Base-by-base conservation (phyloP, 345 rosid species). In the Cardamine occulta region DNA sequence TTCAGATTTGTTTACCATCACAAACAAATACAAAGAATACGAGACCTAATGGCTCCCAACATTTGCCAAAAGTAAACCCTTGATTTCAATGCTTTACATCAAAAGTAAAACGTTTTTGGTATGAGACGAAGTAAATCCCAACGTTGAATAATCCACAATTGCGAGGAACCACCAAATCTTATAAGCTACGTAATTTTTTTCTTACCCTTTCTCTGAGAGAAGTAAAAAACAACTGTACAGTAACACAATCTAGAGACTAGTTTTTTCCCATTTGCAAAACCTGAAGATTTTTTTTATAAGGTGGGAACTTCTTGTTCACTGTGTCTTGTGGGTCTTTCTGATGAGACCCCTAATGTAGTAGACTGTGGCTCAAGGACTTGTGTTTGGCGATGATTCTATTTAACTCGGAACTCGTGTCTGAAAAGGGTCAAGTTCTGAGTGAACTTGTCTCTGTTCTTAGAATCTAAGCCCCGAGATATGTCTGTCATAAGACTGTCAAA, bases 361-460 rank as follows among this genome's bases (percentile, higher is more conserved):
- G 67, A 66, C 72, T 18, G 59, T 17, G 60, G 62, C 53, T 26
- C 18, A 56, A 57, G 58, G 58, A 34, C 49, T 18, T 18, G 26
- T 52, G 34, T 69, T 52, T 19, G 40, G 62, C 10, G 51, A n/a
- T 8, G 32, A 29, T 66, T 53, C 66, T 90, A 92, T 77, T 92
- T 93, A 52, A 85, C 86, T 37, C 97, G 97, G 74, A 93, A 93
- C 78, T 96, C 99, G 18, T 88, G 85, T 81, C 99, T 87, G 84
- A 96, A 93, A 23, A 88, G 78, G 21, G 88, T 89, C 70, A 96
- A 79, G 76, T 89, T 93, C 83, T 96, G 99, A 58, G 98, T 93
- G 84, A 93, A 96, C 80, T 88, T 89, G 81, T 96, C 99, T 80
- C 94, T 86, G 88, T 96, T 96, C 88, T 88, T 96, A 29, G 96